Evolutionary conservation across 2,329 filamentous ascomycete species (phyloP).

Genomic region (Fonsecaea pugnacius): DNA sequence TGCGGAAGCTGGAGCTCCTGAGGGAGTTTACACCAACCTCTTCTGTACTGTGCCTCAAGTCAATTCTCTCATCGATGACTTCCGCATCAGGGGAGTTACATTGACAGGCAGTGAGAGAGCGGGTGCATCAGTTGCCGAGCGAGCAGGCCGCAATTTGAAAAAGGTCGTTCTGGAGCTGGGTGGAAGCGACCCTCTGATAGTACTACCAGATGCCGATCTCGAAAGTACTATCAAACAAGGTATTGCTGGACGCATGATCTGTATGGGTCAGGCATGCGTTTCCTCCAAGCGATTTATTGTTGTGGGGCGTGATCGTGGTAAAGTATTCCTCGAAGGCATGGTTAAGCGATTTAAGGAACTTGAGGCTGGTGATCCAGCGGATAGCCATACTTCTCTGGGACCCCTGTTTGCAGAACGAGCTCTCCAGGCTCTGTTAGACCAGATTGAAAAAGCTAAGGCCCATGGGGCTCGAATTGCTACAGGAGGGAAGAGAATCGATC

Average conservation of each 20-base stretch:
- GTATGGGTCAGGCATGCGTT: slow-evolving; percentile 26
- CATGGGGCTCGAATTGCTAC: slow-evolving; percentile 76
- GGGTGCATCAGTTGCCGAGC: slow-evolving; percentile 18
- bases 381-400: background rate
- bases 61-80: slow-evolving; percentile 9
- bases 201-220: slow-evolving; percentile 30
- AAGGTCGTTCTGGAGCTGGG: slow-evolving; percentile 28
- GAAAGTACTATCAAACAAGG: slow-evolving; percentile 25
- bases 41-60: slow-evolving; percentile 3
- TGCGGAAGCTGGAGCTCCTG: background rate
- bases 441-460: slow-evolving; percentile 77
- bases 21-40: slow-evolving; percentile 4
- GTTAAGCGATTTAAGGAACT: background rate
- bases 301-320: slow-evolving; percentile 3
- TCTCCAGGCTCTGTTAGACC: slow-evolving; percentile 42
- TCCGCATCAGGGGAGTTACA: slow-evolving; percentile 9
- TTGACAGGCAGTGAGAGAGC: slow-evolving; percentile 27
- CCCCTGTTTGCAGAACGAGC: background rate
- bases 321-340: background rate
- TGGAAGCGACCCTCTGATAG: slow-evolving; percentile 24
- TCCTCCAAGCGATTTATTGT: slow-evolving; percentile 21
- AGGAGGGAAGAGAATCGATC: slow-evolving; percentile 50
- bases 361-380: slow-evolving; percentile 4
- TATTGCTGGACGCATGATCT: slow-evolving; percentile 22
- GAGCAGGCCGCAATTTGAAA: slow-evolving; percentile 24